Base-by-base conservation (phyloP, 495 filamentous ascomycete species). In the Talaromyces proteolyticus region DNA sequence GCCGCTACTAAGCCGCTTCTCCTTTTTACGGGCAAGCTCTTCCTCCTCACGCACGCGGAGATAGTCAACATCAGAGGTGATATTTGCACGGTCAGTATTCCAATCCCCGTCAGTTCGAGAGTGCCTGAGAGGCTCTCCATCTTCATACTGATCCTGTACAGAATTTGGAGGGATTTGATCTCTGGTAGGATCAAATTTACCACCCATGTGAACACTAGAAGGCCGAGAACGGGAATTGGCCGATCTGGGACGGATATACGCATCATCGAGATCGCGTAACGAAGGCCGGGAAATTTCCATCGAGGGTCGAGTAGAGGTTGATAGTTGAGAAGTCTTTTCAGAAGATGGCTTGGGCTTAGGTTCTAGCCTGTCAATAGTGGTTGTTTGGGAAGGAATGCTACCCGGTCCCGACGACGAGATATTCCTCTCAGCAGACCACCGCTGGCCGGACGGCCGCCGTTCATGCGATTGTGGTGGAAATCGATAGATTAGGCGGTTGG, bases 1-100 rank as follows among this genome's bases (percentile, higher is more conserved):
- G 12, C 76, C 76, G 44, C 68, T 71, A 53, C 77, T 78, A 42
- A 72, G 75, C 12, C 89, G 80, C 56, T 91, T 89, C 55, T 86
- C 83, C 44, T 82, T 84, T 55, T 84, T 80, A 29, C 83, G 81
- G 3, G 73, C 67, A 29, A 78, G 76, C 25, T 85, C 80, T 53
- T 83, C 78, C 24, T 79, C 77, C 62, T 96, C 91, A 75, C 88
- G 88, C 0, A 80, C 79, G 21, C 86, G 84, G 3, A 96, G 73
- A 59, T 89, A 97, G 47, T 95, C 92, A 16, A 96, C 81, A 55
- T 94, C 90, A 5, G 89, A 93, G 46, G 83, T 76, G 47, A 96
- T 94, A 49, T 81, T 85, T 34, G 72, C 34, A 67, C 66, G 56
- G 50, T 72, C 69, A 42, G 56, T 54, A 6, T 60, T 57, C 12